A percentile compares a stretch with the other conserved stretches of the same genome.
These are phyloP conservation scores for Neophaeococcomyces mojaviensis DNA, from an alignment of 2,329 filamentous ascomycete genomes.

Conservation along the genomic window DNA sequence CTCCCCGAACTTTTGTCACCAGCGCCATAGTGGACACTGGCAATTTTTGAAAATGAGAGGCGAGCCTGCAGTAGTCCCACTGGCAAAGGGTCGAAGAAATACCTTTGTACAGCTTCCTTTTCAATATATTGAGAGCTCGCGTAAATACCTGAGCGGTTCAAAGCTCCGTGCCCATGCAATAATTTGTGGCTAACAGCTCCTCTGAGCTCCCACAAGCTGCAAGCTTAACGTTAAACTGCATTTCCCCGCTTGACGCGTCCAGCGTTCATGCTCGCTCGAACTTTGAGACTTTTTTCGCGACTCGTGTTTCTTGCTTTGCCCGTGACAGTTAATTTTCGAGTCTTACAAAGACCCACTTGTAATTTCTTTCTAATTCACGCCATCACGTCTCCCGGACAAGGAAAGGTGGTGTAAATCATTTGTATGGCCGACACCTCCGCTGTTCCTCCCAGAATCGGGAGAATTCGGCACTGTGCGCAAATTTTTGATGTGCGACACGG, in stretches of 20 bases:
- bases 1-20: too few species aligned
- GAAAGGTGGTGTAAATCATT: neutral
- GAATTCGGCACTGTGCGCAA: neutral
- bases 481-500: neutral
- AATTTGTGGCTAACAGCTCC: constrained; percentile 6
- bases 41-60: too few species aligned
- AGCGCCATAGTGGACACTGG: too few species aligned
- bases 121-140: too few species aligned
- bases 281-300: constrained; percentile 1
- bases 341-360: constrained; percentile 1
- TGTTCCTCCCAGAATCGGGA: neutral
- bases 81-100: too few species aligned
- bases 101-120: too few species aligned
- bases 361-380: constrained; percentile 6
- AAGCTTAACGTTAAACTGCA: constrained; percentile 1
- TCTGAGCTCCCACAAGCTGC: neutral
- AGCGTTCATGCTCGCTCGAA: too few species aligned
- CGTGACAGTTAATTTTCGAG: neutral
- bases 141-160: too few species aligned
- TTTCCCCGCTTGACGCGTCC: constrained; percentile 8
- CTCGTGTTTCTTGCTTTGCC: too few species aligned
- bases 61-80: too few species aligned
- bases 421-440: neutral
- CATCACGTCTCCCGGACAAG: neutral
- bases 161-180: neutral